These are phyloP conservation scores for Leccinum subtestaceum DNA, from an alignment of 768 basidiomycete species.

Conservation along the genomic window DNA sequence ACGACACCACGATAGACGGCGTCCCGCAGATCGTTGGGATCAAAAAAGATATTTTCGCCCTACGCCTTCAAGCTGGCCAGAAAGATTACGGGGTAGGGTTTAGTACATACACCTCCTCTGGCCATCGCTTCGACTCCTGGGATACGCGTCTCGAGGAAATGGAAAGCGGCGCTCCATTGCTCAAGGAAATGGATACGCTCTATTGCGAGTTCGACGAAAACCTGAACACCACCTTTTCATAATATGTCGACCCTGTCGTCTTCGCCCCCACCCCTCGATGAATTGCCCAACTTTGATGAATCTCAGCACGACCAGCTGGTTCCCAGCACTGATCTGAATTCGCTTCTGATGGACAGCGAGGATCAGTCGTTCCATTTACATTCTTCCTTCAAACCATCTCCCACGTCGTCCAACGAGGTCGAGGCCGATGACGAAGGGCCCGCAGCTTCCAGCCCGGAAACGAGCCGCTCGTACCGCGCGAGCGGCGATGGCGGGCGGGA, in stretches of 20 bases:
- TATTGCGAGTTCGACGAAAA: constrained; percentile 83
- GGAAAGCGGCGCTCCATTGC: constrained; percentile 42
- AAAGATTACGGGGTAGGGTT: constrained; percentile 54
- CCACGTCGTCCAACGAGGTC: constrained; percentile 46
- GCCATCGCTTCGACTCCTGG: constrained; percentile 53
- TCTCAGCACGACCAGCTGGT: constrained; percentile 34
- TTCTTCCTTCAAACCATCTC: constrained; percentile 45
- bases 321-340: constrained; percentile 25
- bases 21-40: constrained; percentile 43
- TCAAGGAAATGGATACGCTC: constrained; percentile 74
- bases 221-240: constrained; percentile 45
- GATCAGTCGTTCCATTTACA: constrained; percentile 42
- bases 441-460: constrained; percentile 71
- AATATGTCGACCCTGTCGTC: constrained; percentile 38
- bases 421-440: constrained; percentile 40
- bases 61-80: constrained; percentile 54
- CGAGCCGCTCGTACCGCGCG: constrained; percentile 72
- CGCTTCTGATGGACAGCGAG: constrained; percentile 29
- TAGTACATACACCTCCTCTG: constrained; percentile 34
- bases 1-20: constrained; percentile 21
- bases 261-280: constrained; percentile 42
- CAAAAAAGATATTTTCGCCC: constrained; percentile 61
- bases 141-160: constrained; percentile 46
- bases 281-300: constrained; percentile 53
- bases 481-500: constrained; percentile 23